Evolutionary conservation across 108 stramenopile genomes (phyloP).

Genomic region (Bacterosira constricta): DNA sequence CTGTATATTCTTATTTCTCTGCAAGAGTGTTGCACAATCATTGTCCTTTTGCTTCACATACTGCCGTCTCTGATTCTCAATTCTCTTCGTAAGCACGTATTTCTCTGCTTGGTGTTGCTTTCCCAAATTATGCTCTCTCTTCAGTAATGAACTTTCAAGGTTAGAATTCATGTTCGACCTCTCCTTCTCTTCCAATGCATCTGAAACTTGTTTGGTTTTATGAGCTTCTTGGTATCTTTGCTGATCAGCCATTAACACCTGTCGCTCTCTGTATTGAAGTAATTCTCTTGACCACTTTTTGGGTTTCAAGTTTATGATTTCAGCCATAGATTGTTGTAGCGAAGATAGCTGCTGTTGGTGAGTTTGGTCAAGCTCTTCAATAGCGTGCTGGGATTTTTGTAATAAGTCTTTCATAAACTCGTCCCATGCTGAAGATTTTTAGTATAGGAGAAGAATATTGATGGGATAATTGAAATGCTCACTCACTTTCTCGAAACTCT

Average conservation of each 20-base stretch:
- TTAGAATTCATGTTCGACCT: slow-evolving; percentile 11
- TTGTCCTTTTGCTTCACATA: neutral
- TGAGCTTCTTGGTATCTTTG: slow-evolving; percentile 24
- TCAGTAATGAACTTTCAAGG: neutral
- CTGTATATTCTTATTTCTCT: slow-evolving; percentile 23
- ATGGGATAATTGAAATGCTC: no score
- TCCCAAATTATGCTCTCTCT: neutral
- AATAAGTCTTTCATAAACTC: slow-evolving; percentile 6
- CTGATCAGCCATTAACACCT: slow-evolving; percentile 4
- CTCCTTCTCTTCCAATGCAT: slow-evolving; percentile 13
- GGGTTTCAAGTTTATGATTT: neutral
- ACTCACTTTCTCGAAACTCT: slow-evolving; percentile 18
- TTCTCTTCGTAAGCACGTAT: neutral
- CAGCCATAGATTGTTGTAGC: neutral
- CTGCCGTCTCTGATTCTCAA: slow-evolving; percentile 11
- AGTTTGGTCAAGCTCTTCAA: neutral
- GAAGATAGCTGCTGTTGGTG: slow-evolving; percentile 1
- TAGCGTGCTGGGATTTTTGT: slow-evolving; percentile 7
- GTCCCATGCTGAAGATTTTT: slow-evolving; percentile 25
- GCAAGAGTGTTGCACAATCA: neutral
- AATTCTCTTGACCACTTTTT: slow-evolving; percentile 18
- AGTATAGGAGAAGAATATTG: no score
- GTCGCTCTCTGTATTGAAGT: slow-evolving; percentile 8
- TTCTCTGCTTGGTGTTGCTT: slow-evolving; percentile 11
- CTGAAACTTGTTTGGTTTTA: slow-evolving; percentile 7